Percentiles rank a stretch among this genome's conserved stretches.
These are phyloP conservation scores for Stachybotrys elegans DNA, from an alignment of 2,329 filamentous ascomycete species.

Conservation along the genomic window DNA sequence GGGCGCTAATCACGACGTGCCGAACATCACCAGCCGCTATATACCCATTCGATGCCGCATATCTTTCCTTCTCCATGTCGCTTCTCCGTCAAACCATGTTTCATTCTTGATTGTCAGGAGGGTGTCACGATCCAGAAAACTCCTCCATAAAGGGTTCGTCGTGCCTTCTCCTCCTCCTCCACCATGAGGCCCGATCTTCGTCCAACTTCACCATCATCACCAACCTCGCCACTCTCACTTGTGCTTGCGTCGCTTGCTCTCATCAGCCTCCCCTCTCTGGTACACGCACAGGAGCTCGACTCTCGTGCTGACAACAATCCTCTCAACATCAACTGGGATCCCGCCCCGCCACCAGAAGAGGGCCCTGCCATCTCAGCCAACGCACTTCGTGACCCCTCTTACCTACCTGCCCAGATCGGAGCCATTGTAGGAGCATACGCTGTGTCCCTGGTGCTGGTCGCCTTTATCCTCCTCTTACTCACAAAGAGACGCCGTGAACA, in stretches of 20 bases:
- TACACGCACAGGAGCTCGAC: no score
- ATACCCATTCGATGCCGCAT: conserved; percentile 46
- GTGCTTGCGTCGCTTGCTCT: no score
- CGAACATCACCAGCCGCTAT: conserved; percentile 51
- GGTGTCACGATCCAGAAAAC: conserved; percentile 29
- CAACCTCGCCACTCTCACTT: no score
- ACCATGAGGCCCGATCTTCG: conserved; percentile 42
- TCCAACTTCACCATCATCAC: no score
- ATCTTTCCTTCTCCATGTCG: conserved; percentile 35
- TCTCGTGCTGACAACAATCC: conserved; percentile 14
- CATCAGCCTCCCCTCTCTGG: no score
- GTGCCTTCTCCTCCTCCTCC: conserved; percentile 18
- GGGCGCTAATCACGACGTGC: conserved; percentile 10
- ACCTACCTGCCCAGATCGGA: conserved; percentile 76
- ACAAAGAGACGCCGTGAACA: conserved; percentile 50
- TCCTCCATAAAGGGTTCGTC: conserved; percentile 21
- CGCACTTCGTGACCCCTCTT: conserved; percentile 54
- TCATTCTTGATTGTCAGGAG: conserved; percentile 41
- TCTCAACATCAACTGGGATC: conserved; percentile 4
- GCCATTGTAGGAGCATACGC: conserved; percentile 83
- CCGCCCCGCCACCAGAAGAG: conserved; percentile 53
- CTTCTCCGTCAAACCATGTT: conserved; percentile 45
- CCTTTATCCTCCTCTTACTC: conserved; percentile 58
- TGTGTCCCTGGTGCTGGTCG: conserved; percentile 68
- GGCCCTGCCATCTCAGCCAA: conserved; percentile 54